phyloP scores from a whole-genome alignment of 345 rosid genomes.

The Ceriops tagal region DNA sequence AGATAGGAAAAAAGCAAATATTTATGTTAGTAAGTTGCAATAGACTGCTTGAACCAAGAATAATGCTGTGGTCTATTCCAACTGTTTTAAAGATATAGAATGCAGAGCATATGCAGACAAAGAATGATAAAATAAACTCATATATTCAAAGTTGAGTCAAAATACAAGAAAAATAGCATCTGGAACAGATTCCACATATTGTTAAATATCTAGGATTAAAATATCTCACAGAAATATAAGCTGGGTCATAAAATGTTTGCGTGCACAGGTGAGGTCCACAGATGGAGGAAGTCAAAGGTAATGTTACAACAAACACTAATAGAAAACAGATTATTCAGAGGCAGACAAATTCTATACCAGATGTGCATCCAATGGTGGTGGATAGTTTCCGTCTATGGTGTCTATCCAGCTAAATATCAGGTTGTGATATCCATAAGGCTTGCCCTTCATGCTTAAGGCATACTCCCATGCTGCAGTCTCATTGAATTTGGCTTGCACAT shows the following conservation, averaged over 20 bases:
- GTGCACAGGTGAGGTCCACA: background rate
- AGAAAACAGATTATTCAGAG: background rate
- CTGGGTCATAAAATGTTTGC: background rate
- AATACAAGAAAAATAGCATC: background rate
- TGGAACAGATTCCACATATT: background rate
- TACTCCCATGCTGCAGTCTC: conserved; percentile 98
- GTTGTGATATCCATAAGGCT: conserved; percentile 96
- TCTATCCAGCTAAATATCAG: conserved; percentile 99
- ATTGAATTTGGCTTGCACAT: conserved; percentile 75
- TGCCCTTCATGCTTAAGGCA: conserved; percentile 79
- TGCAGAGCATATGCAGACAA: too few species aligned
- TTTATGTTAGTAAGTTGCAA: too few species aligned
- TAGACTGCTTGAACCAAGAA: too few species aligned
- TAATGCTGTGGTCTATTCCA: too few species aligned
- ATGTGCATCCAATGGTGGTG: conserved; percentile 97
- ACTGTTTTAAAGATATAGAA: too few species aligned
- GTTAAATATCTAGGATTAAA: background rate
- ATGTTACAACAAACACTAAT: background rate
- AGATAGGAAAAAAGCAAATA: too few species aligned
- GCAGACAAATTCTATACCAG: conserved; percentile 47
- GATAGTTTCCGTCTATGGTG: conserved; percentile 80
- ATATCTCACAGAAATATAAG: background rate
- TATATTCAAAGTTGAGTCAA: conserved; percentile 1
- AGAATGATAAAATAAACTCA: background rate
- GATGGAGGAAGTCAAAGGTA: background rate